These are phyloP conservation scores for Lactarius akahatsu DNA, from an alignment of 768 basidiomycete species.

Conservation along the genomic window DNA sequence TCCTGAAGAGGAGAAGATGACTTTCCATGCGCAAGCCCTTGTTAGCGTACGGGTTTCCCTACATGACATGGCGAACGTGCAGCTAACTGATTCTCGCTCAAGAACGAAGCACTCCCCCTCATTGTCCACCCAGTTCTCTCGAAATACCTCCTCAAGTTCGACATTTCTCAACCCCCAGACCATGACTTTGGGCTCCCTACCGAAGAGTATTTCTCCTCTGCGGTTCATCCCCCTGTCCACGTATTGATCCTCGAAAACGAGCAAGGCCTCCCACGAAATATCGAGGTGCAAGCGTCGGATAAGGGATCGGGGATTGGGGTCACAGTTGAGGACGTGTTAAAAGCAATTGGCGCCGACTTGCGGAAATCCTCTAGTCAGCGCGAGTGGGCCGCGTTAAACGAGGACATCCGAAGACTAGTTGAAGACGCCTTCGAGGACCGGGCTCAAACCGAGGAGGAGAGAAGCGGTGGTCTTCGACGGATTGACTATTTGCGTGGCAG, in stretches of 20 bases:
- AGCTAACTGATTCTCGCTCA: not conserved
- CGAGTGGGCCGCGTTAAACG: not conserved
- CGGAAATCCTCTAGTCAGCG: not conserved
- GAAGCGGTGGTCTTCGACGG: not conserved
- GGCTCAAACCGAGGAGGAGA: not conserved
- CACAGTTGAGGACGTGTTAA: conserved; percentile 14
- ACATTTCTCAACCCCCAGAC: not conserved
- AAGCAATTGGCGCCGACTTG: conserved; percentile 2
- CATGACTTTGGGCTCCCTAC: conserved; percentile 9
- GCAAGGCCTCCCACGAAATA: conserved; percentile 12
- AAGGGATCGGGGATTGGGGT: not conserved
- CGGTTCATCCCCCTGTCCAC: conserved; percentile 2
- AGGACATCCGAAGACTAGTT: not conserved
- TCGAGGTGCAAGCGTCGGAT: not conserved
- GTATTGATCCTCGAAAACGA: conserved; percentile 11
- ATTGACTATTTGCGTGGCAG: conserved; percentile 11
- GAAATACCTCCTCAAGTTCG: conserved; percentile 19
- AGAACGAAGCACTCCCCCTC: conserved; percentile 11
- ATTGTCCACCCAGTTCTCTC: conserved; percentile 8
- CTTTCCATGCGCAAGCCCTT: conserved; percentile 5
- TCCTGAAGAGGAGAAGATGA: not conserved
- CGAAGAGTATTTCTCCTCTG: conserved; percentile 12
- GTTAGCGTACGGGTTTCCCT: not conserved
- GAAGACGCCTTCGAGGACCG: not conserved
- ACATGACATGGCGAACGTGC: too few relatives aligned